Evolutionary conservation across 73 alveolate species (phyloP).

Genomic region (Paramecium caudatum): DNA sequence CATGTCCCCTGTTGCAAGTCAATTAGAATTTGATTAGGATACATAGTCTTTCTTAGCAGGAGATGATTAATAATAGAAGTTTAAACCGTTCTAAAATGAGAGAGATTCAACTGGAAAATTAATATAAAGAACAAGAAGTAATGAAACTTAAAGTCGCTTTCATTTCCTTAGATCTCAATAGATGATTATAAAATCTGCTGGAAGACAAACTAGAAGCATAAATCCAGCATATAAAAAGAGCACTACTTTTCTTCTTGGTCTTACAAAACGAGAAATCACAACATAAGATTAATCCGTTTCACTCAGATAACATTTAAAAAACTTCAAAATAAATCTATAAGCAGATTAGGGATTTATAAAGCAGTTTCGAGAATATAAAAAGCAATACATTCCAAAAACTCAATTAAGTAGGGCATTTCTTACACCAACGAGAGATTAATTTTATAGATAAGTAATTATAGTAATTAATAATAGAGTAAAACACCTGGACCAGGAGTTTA

Average conservation of each 20-base stretch:
- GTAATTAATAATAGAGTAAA: neutral
- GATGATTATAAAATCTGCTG: neutral
- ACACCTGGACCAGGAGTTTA: conserved; percentile 66
- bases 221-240: neutral
- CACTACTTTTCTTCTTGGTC: conserved; percentile 52
- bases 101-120: conserved; percentile 51
- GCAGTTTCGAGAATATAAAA: conserved; percentile 27
- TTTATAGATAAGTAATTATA: conserved; percentile 34
- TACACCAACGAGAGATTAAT: conserved; percentile 27
- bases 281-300: neutral
- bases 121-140: conserved; percentile 12
- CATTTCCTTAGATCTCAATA: conserved; percentile 6
- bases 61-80: neutral
- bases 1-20: neutral
- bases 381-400: neutral
- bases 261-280: conserved; percentile 25
- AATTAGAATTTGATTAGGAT: conserved; percentile 37
- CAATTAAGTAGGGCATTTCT: conserved; percentile 21
- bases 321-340: neutral
- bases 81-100: conserved; percentile 47
- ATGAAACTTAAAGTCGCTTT: neutral
- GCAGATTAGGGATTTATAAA: conserved; percentile 66
- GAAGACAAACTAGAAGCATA: neutral
- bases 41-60: neutral
- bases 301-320: neutral